Conservation (phyloP, 306 rosid genomes). For the Sophora flavescens region DNA sequence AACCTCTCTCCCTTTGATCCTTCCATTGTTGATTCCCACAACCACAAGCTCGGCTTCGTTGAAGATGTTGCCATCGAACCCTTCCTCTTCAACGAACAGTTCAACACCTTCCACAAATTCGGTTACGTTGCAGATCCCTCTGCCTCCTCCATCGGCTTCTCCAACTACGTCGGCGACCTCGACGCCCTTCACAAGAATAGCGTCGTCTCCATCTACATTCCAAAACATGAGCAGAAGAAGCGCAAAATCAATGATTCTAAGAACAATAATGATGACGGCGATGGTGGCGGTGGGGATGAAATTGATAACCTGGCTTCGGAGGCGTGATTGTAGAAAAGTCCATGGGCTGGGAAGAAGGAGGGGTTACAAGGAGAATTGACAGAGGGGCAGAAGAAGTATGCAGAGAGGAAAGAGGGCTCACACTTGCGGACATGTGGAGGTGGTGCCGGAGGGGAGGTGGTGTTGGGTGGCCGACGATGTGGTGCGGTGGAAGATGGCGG, state of each 20-base stretch:
- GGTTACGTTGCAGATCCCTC: slow-evolving; percentile 96
- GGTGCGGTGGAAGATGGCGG: too few relatives aligned
- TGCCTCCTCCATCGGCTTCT: slow-evolving; percentile 62
- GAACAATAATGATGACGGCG: slow-evolving; percentile 28
- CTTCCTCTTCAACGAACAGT: slow-evolving; percentile 89
- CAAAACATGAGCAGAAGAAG: slow-evolving; percentile 83
- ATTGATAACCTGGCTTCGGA: slow-evolving; percentile 80
- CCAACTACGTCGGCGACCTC: slow-evolving; percentile 77
- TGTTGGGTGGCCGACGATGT: too few relatives aligned
- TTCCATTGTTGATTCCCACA: too few relatives aligned
- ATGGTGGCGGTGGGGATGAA: slow-evolving; percentile 42
- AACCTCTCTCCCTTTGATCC: too few relatives aligned
- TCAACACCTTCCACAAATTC: slow-evolving; percentile 85
- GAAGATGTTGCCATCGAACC: slow-evolving; percentile 88
- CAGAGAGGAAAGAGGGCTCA: too few relatives aligned
- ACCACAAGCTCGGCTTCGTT: slow-evolving; percentile 94
- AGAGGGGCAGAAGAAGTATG: slow-evolving; percentile 92
- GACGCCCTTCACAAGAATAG: slow-evolving; percentile 70
- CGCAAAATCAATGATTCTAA: slow-evolving; percentile 59
- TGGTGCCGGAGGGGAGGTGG: too few relatives aligned
- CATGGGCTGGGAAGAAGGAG: slow-evolving; percentile 94
- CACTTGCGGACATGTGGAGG: too few relatives aligned
- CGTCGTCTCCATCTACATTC: slow-evolving; percentile 77
- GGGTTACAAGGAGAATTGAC: slow-evolving; percentile 76
- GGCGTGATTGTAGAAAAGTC: slow-evolving; percentile 84